Conservation (phyloP, 2,329 filamentous ascomycete species). For the Claviceps maximensis region DNA sequence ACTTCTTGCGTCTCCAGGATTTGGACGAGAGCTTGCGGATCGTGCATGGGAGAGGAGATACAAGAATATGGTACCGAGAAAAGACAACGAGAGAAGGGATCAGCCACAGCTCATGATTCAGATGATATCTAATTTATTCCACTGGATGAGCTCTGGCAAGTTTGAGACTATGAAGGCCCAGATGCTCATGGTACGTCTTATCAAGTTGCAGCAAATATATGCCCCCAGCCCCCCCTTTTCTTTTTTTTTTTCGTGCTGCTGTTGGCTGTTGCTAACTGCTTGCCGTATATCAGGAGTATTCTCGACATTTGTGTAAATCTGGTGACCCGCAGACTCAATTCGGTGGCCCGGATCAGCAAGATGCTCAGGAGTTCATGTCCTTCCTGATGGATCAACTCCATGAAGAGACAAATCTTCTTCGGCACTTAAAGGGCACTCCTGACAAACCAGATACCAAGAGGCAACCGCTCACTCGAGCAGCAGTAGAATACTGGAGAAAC, state of each 20-base stretch:
- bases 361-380: conserved; percentile 78
- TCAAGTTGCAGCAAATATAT: neutral
- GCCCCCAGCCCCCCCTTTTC: neutral
- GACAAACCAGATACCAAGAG: conserved; percentile 20
- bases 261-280: neutral
- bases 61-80: conserved; percentile 46
- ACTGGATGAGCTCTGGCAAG: conserved; percentile 40
- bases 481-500: conserved; percentile 59
- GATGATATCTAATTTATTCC: conserved; percentile 45
- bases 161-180: conserved; percentile 38
- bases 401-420: conserved; percentile 62
- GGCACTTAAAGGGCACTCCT: conserved; percentile 26
- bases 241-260: neutral
- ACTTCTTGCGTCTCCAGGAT: conserved; percentile 57
- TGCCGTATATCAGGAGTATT: conserved; percentile 37
- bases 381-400: conserved; percentile 73
- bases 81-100: conserved; percentile 39
- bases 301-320: conserved; percentile 21
- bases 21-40: conserved; percentile 52
- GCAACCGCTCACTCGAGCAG: conserved; percentile 37
- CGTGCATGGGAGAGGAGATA: conserved; percentile 47
- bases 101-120: conserved; percentile 46
- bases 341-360: conserved; percentile 68
- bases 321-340: conserved; percentile 32
- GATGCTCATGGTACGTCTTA: conserved; percentile 42